phyloP scores from a whole-genome alignment of 176 grass and related monocot species.

The Phyllostachys edulis region DNA sequence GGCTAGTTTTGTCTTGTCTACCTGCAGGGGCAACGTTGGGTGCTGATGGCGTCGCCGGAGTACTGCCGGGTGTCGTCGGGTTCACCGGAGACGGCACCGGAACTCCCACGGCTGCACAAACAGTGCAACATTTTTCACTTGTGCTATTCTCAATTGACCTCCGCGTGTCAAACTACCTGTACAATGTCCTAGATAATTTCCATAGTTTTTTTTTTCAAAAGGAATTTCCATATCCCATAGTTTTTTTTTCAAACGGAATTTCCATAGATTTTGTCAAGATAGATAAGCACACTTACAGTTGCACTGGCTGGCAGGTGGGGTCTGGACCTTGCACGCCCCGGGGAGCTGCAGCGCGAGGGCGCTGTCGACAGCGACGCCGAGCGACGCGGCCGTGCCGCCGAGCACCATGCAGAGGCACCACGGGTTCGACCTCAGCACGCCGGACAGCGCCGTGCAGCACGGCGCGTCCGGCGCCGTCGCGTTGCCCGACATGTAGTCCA shows the following conservation, averaged over 20 bases:
- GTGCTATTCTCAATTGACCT: neutral
- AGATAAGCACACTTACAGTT: slow-evolving; percentile 24
- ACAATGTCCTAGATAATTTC: too few species aligned
- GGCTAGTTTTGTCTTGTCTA: neutral
- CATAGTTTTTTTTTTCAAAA: too few species aligned
- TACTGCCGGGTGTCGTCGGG: neutral
- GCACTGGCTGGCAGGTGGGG: slow-evolving; percentile 59
- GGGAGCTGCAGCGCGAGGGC: slow-evolving; percentile 58
- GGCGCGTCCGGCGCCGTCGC: slow-evolving; percentile 38
- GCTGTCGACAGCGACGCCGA: slow-evolving; percentile 62
- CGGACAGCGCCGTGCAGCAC: slow-evolving; percentile 71
- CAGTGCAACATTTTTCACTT: too few species aligned
- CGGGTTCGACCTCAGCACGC: slow-evolving; percentile 42
- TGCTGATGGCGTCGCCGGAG: slow-evolving; percentile 22
- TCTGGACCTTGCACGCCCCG: slow-evolving; percentile 51
- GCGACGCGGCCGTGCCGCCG: slow-evolving; percentile 48
- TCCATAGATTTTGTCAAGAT: too few species aligned
- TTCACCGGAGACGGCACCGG: slow-evolving; percentile 35
- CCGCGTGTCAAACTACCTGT: too few species aligned
- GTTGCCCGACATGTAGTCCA: slow-evolving; percentile 61
- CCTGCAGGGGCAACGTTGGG: slow-evolving; percentile 39
- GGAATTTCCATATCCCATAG: too few species aligned
- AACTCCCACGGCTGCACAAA: slow-evolving; percentile 13
- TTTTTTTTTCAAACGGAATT: too few species aligned
- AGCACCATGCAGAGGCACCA: slow-evolving; percentile 74